Conservation (phyloP, 148 eudicot species). For the Cornus kousa region DNA sequence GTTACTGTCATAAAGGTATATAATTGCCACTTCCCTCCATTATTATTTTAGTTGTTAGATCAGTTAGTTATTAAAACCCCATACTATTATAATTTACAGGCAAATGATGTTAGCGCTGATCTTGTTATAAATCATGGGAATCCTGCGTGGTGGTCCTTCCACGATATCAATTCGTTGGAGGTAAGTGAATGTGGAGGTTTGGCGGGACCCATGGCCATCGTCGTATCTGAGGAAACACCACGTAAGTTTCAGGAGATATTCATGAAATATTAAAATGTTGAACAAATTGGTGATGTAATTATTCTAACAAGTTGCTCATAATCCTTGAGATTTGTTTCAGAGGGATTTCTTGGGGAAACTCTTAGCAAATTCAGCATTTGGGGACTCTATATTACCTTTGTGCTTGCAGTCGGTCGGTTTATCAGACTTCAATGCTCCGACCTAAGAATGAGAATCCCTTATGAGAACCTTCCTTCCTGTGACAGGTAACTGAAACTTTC, state of each 20-base stretch:
- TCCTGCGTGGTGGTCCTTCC: conserved; percentile 31
- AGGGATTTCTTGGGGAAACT: conserved; percentile 35
- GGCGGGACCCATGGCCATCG: conserved; percentile 29
- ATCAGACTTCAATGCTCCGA: conserved; percentile 34
- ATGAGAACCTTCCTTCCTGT: conserved; percentile 32
- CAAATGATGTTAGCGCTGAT: conserved; percentile 17
- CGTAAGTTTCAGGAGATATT: conserved; percentile 15
- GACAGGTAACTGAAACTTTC: conserved; percentile 16
- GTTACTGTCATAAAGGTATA: too few species aligned
- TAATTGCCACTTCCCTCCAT: too few species aligned
- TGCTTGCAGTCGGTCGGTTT: conserved; percentile 33
- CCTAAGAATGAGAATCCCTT: conserved; percentile 32
- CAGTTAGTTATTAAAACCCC: not conserved
- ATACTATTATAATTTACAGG: conserved; percentile 7
- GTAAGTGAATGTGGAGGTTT: conserved; percentile 22
- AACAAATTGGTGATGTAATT: too few species aligned
- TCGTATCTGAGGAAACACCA: conserved; percentile 35
- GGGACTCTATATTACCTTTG: conserved; percentile 35
- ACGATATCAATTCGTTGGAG: conserved; percentile 18
- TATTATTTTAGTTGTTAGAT: too few species aligned
- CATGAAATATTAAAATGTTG: too few species aligned
- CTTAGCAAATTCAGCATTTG: conserved; percentile 35
- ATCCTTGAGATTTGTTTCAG: conserved; percentile 10
- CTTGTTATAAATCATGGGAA: conserved; percentile 22
- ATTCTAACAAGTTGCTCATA: too few species aligned